A percentile compares a stretch with the other conserved stretches of the same genome.
Conservation (phyloP, 148 eudicot species). For the Heliosperma pusillum region DNA sequence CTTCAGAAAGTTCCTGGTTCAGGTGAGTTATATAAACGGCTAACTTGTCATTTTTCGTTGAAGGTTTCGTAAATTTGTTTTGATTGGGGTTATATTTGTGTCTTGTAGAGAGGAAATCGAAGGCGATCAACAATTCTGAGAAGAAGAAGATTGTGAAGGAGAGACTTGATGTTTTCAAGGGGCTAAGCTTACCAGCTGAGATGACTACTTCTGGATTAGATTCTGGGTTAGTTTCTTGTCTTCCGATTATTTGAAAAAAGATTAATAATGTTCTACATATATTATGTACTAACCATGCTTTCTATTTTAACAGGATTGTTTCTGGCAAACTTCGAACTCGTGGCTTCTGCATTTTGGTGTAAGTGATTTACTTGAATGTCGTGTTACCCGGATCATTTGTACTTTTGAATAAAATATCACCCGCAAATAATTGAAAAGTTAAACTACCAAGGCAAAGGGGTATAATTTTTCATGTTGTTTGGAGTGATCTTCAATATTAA, state of each 20-base stretch:
- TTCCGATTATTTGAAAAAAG: background rate
- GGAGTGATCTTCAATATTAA: background rate
- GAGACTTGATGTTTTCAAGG: background rate
- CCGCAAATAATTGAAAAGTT: background rate
- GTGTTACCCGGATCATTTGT: too few species aligned
- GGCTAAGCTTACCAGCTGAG: background rate
- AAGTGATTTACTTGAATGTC: background rate
- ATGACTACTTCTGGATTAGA: background rate
- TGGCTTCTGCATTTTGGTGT: background rate
- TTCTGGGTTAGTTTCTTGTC: background rate
- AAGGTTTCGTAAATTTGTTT: too few species aligned
- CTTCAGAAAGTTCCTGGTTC: too few species aligned
- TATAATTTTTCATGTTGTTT: background rate
- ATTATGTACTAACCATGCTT: background rate
- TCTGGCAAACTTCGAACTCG: constrained; percentile 5
- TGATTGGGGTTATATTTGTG: background rate
- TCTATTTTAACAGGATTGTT: background rate
- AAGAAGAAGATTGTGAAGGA: background rate
- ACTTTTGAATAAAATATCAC: background rate
- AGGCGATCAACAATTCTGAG: too few species aligned
- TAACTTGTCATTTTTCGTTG: too few species aligned
- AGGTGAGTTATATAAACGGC: too few species aligned
- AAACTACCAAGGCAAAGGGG: background rate
- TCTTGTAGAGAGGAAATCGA: background rate
- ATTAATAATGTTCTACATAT: background rate